phyloP scores from a whole-genome alignment of 2,329 filamentous ascomycete species.

The Colletotrichum ledebouriae region DNA sequence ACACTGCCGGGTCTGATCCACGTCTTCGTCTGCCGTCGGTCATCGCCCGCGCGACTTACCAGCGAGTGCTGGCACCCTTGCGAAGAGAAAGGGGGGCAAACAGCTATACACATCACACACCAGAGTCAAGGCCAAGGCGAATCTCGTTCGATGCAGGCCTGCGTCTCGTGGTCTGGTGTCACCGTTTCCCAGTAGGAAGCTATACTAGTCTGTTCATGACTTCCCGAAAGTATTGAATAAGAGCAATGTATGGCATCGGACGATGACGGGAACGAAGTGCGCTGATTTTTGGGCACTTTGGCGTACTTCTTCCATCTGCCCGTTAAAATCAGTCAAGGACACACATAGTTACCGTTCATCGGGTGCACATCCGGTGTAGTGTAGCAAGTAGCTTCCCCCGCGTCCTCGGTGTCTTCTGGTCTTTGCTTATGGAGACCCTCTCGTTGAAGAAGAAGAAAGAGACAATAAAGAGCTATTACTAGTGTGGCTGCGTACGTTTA shows the following conservation, averaged over 20 bases:
- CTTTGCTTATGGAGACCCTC: constrained; percentile 5
- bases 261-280: constrained; percentile 32
- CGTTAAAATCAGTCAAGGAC: constrained; percentile 30
- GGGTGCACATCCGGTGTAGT: constrained; percentile 6
- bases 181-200: constrained; percentile 13
- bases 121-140: constrained; percentile 2
- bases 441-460: constrained; percentile 16
- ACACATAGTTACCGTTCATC: constrained; percentile 9
- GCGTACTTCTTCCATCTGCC: constrained; percentile 18
- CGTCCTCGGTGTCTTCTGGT: constrained; percentile 6
- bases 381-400: constrained; percentile 10
- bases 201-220: background rate
- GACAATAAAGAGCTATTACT: constrained; percentile 28
- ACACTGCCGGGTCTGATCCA: constrained; percentile 28
- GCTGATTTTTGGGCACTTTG: constrained; percentile 31
- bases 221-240: constrained; percentile 28
- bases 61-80: constrained; percentile 36
- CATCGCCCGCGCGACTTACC: constrained; percentile 20
- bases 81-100: constrained; percentile 17
- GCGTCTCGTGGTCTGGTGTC: constrained; percentile 36
- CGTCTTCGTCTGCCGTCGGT: constrained; percentile 26
- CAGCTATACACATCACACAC: background rate
- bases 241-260: constrained; percentile 29
- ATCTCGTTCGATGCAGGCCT: constrained; percentile 10
- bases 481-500: constrained; percentile 24